Percentiles rank a stretch among this genome's conserved stretches.
These are phyloP conservation scores for Trifolium dubium DNA, from an alignment of 306 rosid genomes.

Conservation along the genomic window DNA sequence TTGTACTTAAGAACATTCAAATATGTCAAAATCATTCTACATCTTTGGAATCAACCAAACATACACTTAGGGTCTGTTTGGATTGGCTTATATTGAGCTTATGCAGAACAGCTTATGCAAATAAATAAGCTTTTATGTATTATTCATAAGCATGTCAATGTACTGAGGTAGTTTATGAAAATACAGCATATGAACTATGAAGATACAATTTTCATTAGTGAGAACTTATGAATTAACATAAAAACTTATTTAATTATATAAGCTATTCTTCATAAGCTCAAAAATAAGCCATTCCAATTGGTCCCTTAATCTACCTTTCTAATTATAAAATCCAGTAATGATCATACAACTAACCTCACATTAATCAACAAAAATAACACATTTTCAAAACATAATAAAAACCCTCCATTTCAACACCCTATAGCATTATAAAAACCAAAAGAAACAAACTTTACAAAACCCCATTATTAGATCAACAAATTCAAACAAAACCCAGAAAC, in stretches of 20 bases:
- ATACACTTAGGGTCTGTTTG: too few species aligned
- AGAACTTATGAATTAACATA: too few species aligned
- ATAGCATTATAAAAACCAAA: not conserved
- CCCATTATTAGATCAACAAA: slow-evolving; percentile 41
- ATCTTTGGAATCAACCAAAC: not conserved
- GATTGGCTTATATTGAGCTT: too few species aligned
- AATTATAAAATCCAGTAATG: not conserved
- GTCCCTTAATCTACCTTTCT: not conserved
- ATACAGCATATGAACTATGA: too few species aligned
- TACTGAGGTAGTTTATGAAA: too few species aligned
- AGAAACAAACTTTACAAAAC: slow-evolving; percentile 26
- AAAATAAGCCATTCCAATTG: too few species aligned
- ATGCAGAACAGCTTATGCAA: too few species aligned
- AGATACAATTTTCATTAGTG: too few species aligned
- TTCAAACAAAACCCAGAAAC: not conserved
- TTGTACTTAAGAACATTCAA: not conserved
- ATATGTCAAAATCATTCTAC: not conserved
- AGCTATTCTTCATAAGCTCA: too few species aligned
- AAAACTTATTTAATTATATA: too few species aligned
- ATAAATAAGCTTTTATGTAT: too few species aligned
- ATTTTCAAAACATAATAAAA: not conserved
- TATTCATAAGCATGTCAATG: too few species aligned
- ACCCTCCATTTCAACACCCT: slow-evolving; percentile 1
- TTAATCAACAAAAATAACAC: slow-evolving; percentile 8
- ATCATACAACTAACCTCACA: not conserved